Evolutionary conservation across 306 rosid species (phyloP).

Genomic region (Malus orientalis): DNA sequence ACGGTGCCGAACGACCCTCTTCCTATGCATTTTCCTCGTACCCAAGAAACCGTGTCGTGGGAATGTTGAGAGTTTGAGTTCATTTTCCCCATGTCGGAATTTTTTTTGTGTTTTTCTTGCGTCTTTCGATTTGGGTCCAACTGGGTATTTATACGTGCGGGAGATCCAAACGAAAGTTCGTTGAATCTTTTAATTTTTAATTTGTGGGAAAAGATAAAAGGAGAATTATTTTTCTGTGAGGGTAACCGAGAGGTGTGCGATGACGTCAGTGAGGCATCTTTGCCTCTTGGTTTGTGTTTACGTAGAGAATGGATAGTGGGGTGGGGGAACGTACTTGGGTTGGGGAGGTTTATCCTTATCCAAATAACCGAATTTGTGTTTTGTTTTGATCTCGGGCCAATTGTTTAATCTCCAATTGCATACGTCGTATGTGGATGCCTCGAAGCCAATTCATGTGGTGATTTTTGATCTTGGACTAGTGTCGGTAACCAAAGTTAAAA

Average conservation of each 20-base stretch:
- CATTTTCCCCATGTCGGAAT: background rate
- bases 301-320: constrained; percentile 7
- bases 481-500: background rate
- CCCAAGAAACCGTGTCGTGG: constrained; percentile 47
- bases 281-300: constrained; percentile 24
- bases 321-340: background rate
- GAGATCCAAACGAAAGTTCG: background rate
- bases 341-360: constrained; percentile 50
- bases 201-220: background rate
- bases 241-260: constrained; percentile 29
- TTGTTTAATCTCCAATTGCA: background rate
- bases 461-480: background rate
- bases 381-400: background rate
- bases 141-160: constrained; percentile 29
- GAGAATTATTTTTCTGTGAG: background rate
- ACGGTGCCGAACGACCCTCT: constrained; percentile 72
- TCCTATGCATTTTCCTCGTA: constrained; percentile 62
- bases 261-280: constrained; percentile 25
- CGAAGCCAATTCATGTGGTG: background rate
- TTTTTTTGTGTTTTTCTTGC: background rate
- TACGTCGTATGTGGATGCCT: background rate
- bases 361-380: background rate
- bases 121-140: constrained; percentile 11
- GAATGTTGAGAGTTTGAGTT: background rate
- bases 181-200: background rate